phyloP scores from a whole-genome alignment of 2,329 filamentous ascomycete genomes.

The Colletotrichum sp. region DNA sequence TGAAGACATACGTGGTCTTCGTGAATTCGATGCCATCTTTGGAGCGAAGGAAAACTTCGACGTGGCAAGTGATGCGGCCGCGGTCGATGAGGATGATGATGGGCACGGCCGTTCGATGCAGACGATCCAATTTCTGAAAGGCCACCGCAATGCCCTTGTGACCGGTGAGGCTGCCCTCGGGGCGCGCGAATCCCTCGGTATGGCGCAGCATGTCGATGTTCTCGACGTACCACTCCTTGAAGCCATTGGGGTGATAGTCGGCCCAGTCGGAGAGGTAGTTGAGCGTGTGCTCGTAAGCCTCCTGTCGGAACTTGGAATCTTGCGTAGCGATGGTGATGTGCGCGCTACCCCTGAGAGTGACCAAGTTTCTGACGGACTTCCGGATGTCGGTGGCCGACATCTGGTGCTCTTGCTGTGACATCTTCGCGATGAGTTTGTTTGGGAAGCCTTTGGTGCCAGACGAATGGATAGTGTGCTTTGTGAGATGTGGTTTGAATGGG shows the following conservation, averaged over 20 bases:
- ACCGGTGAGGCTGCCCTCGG: background rate
- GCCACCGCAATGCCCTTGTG: background rate
- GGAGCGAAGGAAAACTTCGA: background rate
- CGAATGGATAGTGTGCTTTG: background rate
- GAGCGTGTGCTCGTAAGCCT: background rate
- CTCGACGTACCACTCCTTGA: background rate
- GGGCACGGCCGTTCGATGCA: background rate
- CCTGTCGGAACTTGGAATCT: background rate
- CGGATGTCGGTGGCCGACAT: background rate
- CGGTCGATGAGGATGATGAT: background rate
- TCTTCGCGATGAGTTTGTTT: background rate
- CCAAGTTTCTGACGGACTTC: background rate
- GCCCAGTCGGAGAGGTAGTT: background rate
- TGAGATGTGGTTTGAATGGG: background rate
- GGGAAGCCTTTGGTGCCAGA: background rate
- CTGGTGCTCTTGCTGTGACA: background rate
- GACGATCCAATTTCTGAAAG: background rate
- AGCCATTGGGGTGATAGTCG: background rate
- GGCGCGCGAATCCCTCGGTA: background rate
- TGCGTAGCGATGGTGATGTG: fast-evolving
- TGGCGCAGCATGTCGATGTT: background rate
- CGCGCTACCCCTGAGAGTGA: background rate
- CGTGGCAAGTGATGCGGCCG: background rate
- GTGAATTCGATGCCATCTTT: fast-evolving
- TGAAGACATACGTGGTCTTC: fast-evolving